Base-by-base conservation (phyloP, 2,329 filamentous ascomycete genomes). In the Plectosphaerella cucumerina region DNA sequence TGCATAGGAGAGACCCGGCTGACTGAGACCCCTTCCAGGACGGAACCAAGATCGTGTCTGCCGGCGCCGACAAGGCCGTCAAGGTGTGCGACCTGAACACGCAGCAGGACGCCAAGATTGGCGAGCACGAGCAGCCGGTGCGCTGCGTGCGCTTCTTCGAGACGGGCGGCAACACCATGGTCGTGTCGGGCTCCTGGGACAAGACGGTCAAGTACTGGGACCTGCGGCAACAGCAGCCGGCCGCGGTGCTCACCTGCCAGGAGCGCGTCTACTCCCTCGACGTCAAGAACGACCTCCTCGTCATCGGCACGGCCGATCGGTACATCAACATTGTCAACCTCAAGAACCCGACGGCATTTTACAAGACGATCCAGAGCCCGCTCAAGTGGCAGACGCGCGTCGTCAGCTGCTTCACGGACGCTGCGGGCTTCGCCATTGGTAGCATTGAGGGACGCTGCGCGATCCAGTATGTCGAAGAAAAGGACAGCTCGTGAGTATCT, bases 361-460 rank as follows among this genome's bases (percentile, higher is more conserved):
- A 96, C 82, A 99, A 99, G 80, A 93, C 90, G 10, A 81, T 97
- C 47, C 90, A 96, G 72, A 96, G 90, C 64, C 94, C 94, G 3
- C 80, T 99, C 43, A 99, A 99, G 74, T 99, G 92, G 90, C 94
- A 99, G 78, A 99, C 94, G 2, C 80, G 93, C 52, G 90, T 95
- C 12, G 89, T 97, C 48, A 94, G 88, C 73, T 97, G 93, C 75
- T 99, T 99, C 68, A 85, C 86, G 14, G 93, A 99, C 66, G 88
- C 90, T 6, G 85, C 85, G 1, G 94, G 94, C 6, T 99, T 96
- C 64, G 94, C 94, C 1, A 89, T 99, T 47, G 94, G 94, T 50
- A 96, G 90, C 65, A 96, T 99, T 62, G 94, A 99, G 69, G 94
- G 94, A 26, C 87, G 94, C 50, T 99, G 94, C 68, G 94, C 94